These are phyloP conservation scores for Colletotrichum lini DNA, from an alignment of 2,329 filamentous ascomycete genomes.

Conservation along the genomic window DNA sequence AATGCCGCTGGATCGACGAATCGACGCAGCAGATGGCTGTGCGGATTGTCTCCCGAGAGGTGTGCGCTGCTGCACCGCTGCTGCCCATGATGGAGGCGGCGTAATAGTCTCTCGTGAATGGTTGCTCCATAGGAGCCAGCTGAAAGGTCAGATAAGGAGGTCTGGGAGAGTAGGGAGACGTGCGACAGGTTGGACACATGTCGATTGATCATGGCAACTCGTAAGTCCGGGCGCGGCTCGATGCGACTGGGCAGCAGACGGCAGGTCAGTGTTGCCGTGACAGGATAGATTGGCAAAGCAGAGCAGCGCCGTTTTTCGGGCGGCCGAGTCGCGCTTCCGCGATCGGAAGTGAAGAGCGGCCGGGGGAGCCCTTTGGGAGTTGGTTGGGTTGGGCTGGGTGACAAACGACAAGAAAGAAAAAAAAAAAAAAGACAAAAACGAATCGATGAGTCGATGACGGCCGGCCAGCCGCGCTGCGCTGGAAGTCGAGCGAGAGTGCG, in stretches of 20 bases:
- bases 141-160: conserved; percentile 30
- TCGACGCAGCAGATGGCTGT: conserved; percentile 4
- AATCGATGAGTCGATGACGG: neutral
- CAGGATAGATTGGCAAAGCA: conserved; percentile 26
- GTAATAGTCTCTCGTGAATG: conserved; percentile 12
- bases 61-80: neutral
- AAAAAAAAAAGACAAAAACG: neutral
- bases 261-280: neutral
- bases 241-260: conserved; percentile 21
- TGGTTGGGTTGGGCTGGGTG: conserved; percentile 6
- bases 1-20: neutral
- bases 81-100: conserved; percentile 7
- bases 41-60: neutral
- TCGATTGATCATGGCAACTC: conserved; percentile 39
- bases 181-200: conserved; percentile 35
- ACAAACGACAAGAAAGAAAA: neutral
- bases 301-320: conserved; percentile 23
- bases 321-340: conserved; percentile 36
- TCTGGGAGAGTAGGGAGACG: neutral
- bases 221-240: conserved; percentile 17
- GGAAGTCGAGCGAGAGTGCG: conserved; percentile 23
- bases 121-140: conserved; percentile 28
- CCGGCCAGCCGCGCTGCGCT: neutral
- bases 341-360: conserved; percentile 25
- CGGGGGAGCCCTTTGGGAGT: neutral